Evolutionary conservation across 805 yeast species (phyloP), one percentile per base, ranked within the genome.

Genomic region (Pichia paraexigua): DNA sequence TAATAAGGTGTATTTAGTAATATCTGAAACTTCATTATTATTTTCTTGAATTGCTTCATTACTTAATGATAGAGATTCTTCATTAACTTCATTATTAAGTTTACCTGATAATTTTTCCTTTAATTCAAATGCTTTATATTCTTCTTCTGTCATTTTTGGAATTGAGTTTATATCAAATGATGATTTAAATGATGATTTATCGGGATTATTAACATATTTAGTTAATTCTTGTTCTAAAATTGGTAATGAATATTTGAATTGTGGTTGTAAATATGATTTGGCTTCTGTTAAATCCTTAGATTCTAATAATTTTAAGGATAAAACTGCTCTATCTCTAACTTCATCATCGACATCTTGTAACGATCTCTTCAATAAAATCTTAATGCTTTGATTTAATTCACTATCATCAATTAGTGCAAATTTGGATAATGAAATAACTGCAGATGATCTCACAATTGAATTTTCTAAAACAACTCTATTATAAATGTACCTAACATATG

Each of bases 401-500:
- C 77, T 78, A 58, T 90, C 95, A 52, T 83, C 82, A 42, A 83
- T 79, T 52, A 87, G 72, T 8, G 95, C 96, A 72, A 92, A 94
- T 70, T 91, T 90, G 30, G 97, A 82, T 57, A 94, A 76, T 0
- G 98, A 91, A 59, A 87, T 80, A 43, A 94, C 95, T 0, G 99
- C 99, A 41, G 97, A 90, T 2, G 97, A 91, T 67, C 99, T 82
- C 51, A 94, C 91, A 53, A 91, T 84, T 7, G 98, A 88, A 69
- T 94, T 94, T 65, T 94, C 99, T 64, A 94, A 79, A 6, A 92
- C 97, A 65, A 94, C 92, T 67, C 99, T 82, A 78, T 94, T 94
- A 74, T 92, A 94, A 59, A 94, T 92, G 69, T 91, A 96, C 73
- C 99, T 85, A 56, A 94, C 91, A 69, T 89, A 92, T 61, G 87